Percentiles rank a stretch among this genome's conserved stretches.
These are phyloP conservation scores for Arthrobotrys sphaeroides DNA, from an alignment of 2,329 filamentous ascomycete species.

Conservation along the genomic window DNA sequence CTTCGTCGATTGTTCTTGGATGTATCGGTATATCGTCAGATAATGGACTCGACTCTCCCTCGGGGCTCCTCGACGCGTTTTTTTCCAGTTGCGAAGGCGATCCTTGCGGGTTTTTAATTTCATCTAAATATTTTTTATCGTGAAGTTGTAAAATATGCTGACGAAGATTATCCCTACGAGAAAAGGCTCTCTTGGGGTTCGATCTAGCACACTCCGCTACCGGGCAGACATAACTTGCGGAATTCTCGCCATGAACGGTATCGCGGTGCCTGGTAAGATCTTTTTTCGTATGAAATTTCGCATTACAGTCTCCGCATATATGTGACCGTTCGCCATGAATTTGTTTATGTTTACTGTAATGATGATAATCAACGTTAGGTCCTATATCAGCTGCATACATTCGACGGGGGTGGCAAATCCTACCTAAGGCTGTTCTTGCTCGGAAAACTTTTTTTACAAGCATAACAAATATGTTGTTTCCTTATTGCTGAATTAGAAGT, in stretches of 20 bases:
- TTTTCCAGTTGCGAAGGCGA: slow-evolving; percentile 27
- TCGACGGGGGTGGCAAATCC: background rate
- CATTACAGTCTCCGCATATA: slow-evolving; percentile 38
- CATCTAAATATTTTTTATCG: slow-evolving; percentile 31
- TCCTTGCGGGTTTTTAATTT: slow-evolving; percentile 34
- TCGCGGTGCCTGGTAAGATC: slow-evolving; percentile 45
- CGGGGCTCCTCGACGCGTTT: slow-evolving; percentile 37
- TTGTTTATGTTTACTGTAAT: slow-evolving; percentile 44
- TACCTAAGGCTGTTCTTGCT: slow-evolving; percentile 40
- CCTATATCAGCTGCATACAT: background rate
- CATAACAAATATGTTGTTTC: slow-evolving; percentile 44
- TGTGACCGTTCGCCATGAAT: slow-evolving; percentile 47
- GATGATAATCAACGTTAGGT: background rate
- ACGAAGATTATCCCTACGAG: slow-evolving; percentile 35
- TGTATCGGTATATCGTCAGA: slow-evolving; percentile 25
- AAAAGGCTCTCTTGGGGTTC: slow-evolving; percentile 37
- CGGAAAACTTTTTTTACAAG: slow-evolving; percentile 46
- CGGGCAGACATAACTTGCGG: slow-evolving; percentile 38
- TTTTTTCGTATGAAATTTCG: slow-evolving; percentile 53
- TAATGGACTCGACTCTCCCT: slow-evolving; percentile 30
- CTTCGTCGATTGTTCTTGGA: slow-evolving; percentile 31
- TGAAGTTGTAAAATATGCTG: slow-evolving; percentile 51
- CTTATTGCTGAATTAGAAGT: slow-evolving; percentile 38
- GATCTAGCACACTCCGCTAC: slow-evolving; percentile 40
- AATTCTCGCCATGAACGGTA: slow-evolving; percentile 43